Conservation (phyloP, 2,329 filamentous ascomycete species). For the Pyrenophora graminea region DNA sequence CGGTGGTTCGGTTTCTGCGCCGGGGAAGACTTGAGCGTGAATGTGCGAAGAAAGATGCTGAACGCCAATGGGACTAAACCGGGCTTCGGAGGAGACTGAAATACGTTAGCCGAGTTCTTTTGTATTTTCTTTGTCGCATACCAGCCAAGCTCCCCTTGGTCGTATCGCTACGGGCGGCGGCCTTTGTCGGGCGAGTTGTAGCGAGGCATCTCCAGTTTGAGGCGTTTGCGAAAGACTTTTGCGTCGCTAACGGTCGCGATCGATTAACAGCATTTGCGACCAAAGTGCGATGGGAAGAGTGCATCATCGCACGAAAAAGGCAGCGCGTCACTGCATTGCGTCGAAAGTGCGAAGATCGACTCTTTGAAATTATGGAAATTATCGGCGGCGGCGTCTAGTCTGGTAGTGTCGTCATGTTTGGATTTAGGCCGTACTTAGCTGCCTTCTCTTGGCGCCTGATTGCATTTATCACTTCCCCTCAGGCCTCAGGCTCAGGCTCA, state of each 20-base stretch:
- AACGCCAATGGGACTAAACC: slow-evolving; percentile 91
- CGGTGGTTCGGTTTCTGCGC: slow-evolving; percentile 59
- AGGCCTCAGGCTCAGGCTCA: slow-evolving; percentile 1
- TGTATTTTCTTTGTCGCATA: slow-evolving; percentile 10
- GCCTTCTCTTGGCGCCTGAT: no score
- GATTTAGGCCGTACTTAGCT: no score
- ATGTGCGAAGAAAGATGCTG: slow-evolving; percentile 89
- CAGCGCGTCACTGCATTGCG: slow-evolving; percentile 35
- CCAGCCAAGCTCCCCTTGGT: slow-evolving; percentile 24
- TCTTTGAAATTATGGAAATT: no score
- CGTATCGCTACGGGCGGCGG: slow-evolving; percentile 7
- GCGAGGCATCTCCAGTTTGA: slow-evolving; percentile 34
- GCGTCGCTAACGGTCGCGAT: slow-evolving; percentile 18
- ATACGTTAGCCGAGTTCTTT: not conserved
- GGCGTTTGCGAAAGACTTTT: slow-evolving; percentile 15
- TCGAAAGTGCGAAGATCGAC: not conserved
- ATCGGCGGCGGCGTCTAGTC: no score
- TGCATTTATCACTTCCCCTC: no score
- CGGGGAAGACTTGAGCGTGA: slow-evolving; percentile 79
- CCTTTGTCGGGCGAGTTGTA: slow-evolving; percentile 20
- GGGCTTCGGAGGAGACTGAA: slow-evolving; percentile 57
- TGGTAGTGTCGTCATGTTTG: slow-evolving; percentile 2
- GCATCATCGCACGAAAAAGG: slow-evolving; percentile 31
- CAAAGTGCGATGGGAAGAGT: slow-evolving; percentile 31
- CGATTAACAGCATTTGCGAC: slow-evolving; percentile 27